A percentile compares a stretch with the other conserved stretches of the same genome.
Conservation (phyloP, 2,329 filamentous ascomycete species). For the Pezicula neosporulosa region DNA sequence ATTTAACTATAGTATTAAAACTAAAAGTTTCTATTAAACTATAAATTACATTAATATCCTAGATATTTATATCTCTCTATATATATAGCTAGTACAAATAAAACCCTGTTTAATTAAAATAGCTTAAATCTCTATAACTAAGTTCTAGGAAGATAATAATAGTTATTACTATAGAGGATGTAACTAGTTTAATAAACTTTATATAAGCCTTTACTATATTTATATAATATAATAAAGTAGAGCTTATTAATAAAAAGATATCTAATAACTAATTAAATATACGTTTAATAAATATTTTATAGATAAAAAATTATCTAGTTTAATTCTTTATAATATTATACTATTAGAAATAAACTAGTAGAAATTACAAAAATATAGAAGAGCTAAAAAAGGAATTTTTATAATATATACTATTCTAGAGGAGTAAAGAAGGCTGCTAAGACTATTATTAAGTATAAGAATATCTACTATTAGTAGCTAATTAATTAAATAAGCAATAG, state of each 20-base stretch:
- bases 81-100: no score
- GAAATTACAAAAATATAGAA: not conserved
- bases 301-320: not conserved
- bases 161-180: not conserved
- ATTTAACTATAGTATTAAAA: not conserved
- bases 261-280: not conserved
- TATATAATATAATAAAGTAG: no score
- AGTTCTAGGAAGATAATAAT: no score
- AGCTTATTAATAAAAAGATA: not conserved
- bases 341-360: not conserved
- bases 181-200: not conserved
- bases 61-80: not conserved
- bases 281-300: not conserved
- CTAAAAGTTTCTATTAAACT: not conserved
- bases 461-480: not conserved
- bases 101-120: not conserved
- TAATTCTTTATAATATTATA: not conserved
- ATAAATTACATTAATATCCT: not conserved
- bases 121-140: no score
- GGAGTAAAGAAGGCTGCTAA: not conserved
- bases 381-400: no score
- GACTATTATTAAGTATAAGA: not conserved
- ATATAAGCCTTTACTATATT: not conserved
- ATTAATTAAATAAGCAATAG: not conserved
- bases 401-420: not conserved